These are phyloP conservation scores for Colletotrichum horii DNA, from an alignment of 2,329 filamentous ascomycete genomes.

Conservation along the genomic window DNA sequence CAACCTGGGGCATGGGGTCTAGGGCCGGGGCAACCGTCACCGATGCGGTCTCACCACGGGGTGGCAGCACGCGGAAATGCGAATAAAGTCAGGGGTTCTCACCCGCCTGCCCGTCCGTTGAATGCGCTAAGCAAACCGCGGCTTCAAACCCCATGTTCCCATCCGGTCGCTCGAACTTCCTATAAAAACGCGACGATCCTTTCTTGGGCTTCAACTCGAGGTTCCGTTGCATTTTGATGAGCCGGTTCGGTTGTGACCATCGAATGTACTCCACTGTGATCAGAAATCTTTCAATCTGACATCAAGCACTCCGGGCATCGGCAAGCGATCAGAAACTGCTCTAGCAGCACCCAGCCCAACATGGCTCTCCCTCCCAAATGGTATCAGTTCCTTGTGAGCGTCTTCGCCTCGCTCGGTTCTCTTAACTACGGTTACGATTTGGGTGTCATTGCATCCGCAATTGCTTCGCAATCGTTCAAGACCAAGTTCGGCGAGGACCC, in stretches of 20 bases:
- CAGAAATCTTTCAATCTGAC: background rate
- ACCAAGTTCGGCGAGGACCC: slow-evolving; percentile 40
- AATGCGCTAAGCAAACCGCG: background rate
- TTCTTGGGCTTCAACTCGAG: background rate
- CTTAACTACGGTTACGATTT: slow-evolving; percentile 62
- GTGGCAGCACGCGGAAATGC: background rate
- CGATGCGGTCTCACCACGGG: background rate
- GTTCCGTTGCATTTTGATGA: slow-evolving; percentile 9
- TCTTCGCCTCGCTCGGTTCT: slow-evolving; percentile 62
- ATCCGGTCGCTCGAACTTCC: background rate
- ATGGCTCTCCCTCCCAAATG: slow-evolving; percentile 50
- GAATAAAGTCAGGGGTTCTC: background rate
- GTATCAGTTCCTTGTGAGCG: slow-evolving; percentile 57
- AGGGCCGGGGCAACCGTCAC: slow-evolving; percentile 15
- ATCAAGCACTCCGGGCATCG: background rate
- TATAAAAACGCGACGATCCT: slow-evolving; percentile 21
- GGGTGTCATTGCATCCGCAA: slow-evolving; percentile 56
- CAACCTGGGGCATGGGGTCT: slow-evolving; percentile 11
- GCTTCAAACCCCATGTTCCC: background rate
- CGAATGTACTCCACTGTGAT: background rate
- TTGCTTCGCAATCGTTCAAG: slow-evolving; percentile 52
- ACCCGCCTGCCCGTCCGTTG: background rate
- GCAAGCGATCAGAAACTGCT: background rate
- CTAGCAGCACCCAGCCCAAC: slow-evolving; percentile 5
- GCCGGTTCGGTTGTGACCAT: slow-evolving; percentile 1